A percentile compares a stretch with the other conserved stretches of the same genome.
These are phyloP conservation scores for Amanita phalloides DNA, from an alignment of 768 basidiomycete species.

Conservation along the genomic window DNA sequence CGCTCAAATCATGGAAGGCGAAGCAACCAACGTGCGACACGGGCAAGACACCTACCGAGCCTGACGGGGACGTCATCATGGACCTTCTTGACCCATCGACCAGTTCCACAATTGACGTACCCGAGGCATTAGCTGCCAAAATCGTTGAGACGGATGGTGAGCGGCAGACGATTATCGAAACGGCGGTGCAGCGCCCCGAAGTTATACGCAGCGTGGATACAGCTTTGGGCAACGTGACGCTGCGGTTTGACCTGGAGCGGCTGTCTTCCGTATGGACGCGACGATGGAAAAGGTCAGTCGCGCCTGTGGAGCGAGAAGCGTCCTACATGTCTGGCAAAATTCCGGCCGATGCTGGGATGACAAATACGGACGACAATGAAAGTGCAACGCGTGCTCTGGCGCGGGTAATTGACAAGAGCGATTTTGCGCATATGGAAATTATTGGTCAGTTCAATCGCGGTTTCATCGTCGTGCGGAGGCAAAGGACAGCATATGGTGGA, in stretches of 20 bases:
- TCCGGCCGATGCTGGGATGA: constrained; percentile 26
- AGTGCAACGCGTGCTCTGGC: constrained; percentile 58
- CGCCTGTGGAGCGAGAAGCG: background rate
- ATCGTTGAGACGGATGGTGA: constrained; percentile 13
- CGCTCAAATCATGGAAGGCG: background rate
- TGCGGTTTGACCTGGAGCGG: constrained; percentile 24
- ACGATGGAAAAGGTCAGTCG: background rate
- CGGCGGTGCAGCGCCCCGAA: background rate
- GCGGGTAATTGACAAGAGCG: constrained; percentile 76
- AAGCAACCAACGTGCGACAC: too few species aligned
- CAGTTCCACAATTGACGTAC: constrained; percentile 13
- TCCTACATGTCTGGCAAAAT: constrained; percentile 7
- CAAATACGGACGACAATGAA: constrained; percentile 37
- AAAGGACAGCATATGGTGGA: constrained; percentile 14
- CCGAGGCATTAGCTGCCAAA: constrained; percentile 11
- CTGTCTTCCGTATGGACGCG: constrained; percentile 16
- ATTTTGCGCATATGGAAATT: constrained; percentile 78
- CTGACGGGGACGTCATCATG: constrained; percentile 11
- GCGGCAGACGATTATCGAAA: constrained; percentile 2
- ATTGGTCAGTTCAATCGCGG: constrained; percentile 95
- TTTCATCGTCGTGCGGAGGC: constrained; percentile 79
- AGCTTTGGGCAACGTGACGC: constrained; percentile 8
- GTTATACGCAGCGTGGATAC: background rate
- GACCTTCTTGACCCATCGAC: constrained; percentile 12
- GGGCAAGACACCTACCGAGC: background rate